Conservation (phyloP, 2,329 filamentous ascomycete species). For the Neofusicoccum umdonicola region DNA sequence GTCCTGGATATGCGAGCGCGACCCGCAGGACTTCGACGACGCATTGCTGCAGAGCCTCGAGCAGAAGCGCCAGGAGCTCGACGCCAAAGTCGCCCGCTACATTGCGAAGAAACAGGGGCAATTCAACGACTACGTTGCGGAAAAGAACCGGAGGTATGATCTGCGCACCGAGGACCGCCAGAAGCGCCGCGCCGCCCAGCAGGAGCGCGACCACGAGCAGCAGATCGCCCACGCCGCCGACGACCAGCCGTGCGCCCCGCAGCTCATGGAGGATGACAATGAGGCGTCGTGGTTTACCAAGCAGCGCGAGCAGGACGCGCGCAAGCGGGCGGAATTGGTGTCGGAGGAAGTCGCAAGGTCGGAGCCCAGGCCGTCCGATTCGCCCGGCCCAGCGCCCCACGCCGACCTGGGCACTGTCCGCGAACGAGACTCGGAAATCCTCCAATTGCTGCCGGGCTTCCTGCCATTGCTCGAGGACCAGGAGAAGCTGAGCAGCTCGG, state of each 20-base stretch:
- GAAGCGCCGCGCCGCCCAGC: constrained; percentile 5
- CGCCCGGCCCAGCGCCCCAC: not conserved
- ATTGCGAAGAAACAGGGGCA: constrained; percentile 19
- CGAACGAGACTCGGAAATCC: constrained; percentile 17
- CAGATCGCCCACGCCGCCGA: not conserved
- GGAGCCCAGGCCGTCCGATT: not conserved
- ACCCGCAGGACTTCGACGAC: constrained; percentile 17
- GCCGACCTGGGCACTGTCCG: not conserved
- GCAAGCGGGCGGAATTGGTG: constrained; percentile 5
- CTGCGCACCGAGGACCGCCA: constrained; percentile 15
- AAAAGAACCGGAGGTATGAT: constrained; percentile 16
- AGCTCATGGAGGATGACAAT: constrained; percentile 4
- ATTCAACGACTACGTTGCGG: constrained; percentile 17
- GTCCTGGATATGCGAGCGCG: constrained; percentile 9
- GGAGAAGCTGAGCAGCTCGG: constrained; percentile 10
- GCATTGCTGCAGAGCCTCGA: constrained; percentile 17
- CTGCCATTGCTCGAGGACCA: constrained; percentile 17
- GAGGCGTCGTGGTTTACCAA: constrained; percentile 11
- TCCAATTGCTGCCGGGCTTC: constrained; percentile 16
- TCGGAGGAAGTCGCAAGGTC: constrained; percentile 15
- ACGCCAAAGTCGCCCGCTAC: constrained; percentile 18
- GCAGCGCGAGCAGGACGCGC: constrained; percentile 15
- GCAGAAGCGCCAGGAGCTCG: constrained; percentile 17
- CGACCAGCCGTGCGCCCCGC: not conserved
- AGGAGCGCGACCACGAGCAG: constrained; percentile 1